Conservation (phyloP, 2,329 filamentous ascomycete genomes). For the Aspergillus bombycis region DNA sequence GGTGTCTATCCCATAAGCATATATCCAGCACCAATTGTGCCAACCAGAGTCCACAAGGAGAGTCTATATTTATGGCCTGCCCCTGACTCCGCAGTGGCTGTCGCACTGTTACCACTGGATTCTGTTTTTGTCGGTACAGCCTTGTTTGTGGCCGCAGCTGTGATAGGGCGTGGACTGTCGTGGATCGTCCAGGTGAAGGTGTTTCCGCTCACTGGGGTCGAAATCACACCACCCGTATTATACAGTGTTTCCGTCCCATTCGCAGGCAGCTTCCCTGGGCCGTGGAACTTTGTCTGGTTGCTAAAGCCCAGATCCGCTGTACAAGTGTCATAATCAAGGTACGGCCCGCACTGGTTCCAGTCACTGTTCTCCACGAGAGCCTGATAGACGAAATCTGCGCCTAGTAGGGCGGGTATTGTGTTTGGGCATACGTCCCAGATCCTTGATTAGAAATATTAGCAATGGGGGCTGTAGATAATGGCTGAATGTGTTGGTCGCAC, state of each 20-base stretch:
- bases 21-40: not conserved
- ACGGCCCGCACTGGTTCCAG: constrained; percentile 19
- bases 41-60: not conserved
- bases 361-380: not conserved
- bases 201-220: constrained; percentile 18
- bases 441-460: constrained; percentile 2
- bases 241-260: constrained; percentile 21
- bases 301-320: constrained; percentile 17
- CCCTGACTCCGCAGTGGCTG: not conserved
- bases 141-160: not conserved
- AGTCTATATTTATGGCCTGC: too few relatives aligned
- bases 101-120: not conserved
- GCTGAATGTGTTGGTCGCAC: not conserved
- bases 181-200: constrained; percentile 18
- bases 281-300: constrained; percentile 15
- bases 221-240: constrained; percentile 16
- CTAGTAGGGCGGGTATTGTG: constrained; percentile 14
- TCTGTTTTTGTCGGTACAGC: not conserved
- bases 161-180: not conserved
- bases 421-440: constrained; percentile 22
- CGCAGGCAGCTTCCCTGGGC: constrained; percentile 10
- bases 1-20: not conserved
- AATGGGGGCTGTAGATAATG: not conserved
- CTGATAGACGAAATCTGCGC: constrained; percentile 11
- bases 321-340: constrained; percentile 18